Evolutionary conservation across 2,329 filamentous ascomycete genomes (phyloP).

Genomic region (Reticulascus tulasneorum): DNA sequence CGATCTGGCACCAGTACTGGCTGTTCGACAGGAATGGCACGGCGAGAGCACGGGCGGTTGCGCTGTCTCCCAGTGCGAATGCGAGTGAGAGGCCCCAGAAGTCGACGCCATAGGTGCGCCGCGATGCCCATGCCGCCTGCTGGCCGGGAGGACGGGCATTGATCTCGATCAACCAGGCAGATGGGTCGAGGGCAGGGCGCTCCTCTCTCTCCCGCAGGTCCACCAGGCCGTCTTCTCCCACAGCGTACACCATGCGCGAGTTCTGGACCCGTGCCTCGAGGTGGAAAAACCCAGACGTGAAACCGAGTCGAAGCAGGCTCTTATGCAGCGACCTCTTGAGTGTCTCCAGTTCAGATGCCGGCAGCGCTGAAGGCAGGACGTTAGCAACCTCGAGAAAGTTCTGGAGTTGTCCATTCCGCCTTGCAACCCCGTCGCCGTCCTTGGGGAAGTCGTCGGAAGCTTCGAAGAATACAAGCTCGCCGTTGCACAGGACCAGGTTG

Average conservation of each 20-base stretch:
- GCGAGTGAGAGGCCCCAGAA: constrained; percentile 23
- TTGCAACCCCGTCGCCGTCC: not conserved
- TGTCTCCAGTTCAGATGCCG: constrained; percentile 14
- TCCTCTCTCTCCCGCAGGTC: constrained; percentile 9
- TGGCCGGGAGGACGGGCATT: constrained; percentile 24
- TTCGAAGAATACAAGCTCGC: constrained; percentile 22
- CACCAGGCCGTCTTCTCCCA: constrained; percentile 10
- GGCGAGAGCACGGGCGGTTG: not conserved
- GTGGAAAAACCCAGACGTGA: constrained; percentile 23
- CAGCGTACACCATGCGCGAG: constrained; percentile 18
- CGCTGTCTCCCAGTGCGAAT: constrained; percentile 7
- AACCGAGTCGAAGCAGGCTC: constrained; percentile 18
- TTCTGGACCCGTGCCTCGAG: constrained; percentile 23
- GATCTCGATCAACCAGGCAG: constrained; percentile 21
- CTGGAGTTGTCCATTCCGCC: constrained; percentile 4
- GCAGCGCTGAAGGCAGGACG: constrained; percentile 19
- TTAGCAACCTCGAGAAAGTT: constrained; percentile 23
- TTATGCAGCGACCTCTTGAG: constrained; percentile 15
- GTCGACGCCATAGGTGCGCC: constrained; percentile 23
- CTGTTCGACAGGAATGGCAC: not conserved
- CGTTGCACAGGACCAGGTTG: constrained; percentile 17
- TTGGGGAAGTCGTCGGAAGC: constrained; percentile 15
- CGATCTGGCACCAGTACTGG: not conserved
- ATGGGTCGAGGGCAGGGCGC: constrained; percentile 7
- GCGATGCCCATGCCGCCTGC: constrained; percentile 14